phyloP scores from a whole-genome alignment of 2,329 filamentous ascomycete genomes.

The Fusarium tjaetaba region DNA sequence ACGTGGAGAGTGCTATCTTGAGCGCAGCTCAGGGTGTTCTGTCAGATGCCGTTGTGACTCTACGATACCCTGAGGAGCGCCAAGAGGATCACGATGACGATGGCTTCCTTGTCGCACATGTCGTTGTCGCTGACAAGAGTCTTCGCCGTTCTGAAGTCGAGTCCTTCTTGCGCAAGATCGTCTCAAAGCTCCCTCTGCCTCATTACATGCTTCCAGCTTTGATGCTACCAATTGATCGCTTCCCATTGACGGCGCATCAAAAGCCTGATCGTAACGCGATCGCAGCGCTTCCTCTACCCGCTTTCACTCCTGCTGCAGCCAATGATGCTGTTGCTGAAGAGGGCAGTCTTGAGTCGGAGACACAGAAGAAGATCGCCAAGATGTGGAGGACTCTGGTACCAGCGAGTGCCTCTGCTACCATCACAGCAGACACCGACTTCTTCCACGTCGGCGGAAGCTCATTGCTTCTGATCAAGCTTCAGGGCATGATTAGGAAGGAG shows the following conservation, averaged over 20 bases:
- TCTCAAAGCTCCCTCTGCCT: not conserved
- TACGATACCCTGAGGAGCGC: not conserved
- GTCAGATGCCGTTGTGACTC: slow-evolving; percentile 1
- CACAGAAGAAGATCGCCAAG: not conserved
- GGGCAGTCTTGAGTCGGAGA: not conserved
- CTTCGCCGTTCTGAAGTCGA: not conserved
- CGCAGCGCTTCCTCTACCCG: not conserved
- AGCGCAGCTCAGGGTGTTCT: not conserved
- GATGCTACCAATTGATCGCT: not conserved
- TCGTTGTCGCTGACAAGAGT: slow-evolving; percentile 2
- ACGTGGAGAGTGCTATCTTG: slow-evolving; percentile 40
- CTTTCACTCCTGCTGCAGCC: accelerated
- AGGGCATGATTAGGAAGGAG: not conserved
- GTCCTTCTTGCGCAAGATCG: not conserved
- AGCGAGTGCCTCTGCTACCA: not conserved
- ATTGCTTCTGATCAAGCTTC: not conserved
- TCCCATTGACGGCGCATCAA: not conserved
- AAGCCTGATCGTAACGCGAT: not conserved
- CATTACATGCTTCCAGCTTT: not conserved
- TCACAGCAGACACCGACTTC: not conserved
- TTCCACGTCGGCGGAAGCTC: slow-evolving; percentile 10
- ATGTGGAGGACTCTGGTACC: not conserved
- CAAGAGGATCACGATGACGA: not conserved
- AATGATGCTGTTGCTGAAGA: not conserved
- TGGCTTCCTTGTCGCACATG: not conserved